Evolutionary conservation across 495 filamentous ascomycete genomes (phyloP), one percentile per base, ranked within the genome.

Genomic region (Pyronema domesticum): DNA sequence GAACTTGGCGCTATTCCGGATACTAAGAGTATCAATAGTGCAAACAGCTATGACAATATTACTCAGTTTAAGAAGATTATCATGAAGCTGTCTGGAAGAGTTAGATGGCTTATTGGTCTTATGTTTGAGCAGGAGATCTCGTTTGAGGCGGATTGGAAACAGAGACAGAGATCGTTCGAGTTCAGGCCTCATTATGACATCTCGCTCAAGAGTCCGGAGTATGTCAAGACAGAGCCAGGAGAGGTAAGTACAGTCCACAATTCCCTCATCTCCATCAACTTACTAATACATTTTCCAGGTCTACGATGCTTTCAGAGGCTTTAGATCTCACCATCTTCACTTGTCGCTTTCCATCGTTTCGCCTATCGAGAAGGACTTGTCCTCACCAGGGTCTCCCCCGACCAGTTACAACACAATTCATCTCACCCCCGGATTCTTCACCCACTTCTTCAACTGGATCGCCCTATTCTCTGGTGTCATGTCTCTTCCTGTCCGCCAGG

Each of bases 391-490:
- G 65, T 76, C 7, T 77, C 81, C 83, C 9, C 89, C 87, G 8
- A 76, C 75, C 51, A 95, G 87, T 67, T 96, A 96, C 70, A 98
- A 98, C 58, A 82, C 89, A 0, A 83, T 94, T 4, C 93, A 98
- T 66, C 73, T 96, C 45, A 88, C 80, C 8, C 91, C 91, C 6
- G 80, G 88, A 6, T 94, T 96, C 74, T 98, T 98, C 66, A 94
- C 88, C 1, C 91, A 96, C 62, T 98, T 98, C 71, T 96, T 89
- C 70, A 81, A 82, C 60, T 98, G 91, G 91, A 96, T 88, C 89
- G 85, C 83, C 9, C 77, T 96, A 57, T 98, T 98, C 69, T 86
- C 86, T 6, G 89, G 89, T 0, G 82, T 85, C 11, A 89, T 98
- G 81, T 91, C 91, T 9, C 77, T 98, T 23, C 91, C 91, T 23